These are phyloP conservation scores for Pythium periplocum DNA, from an alignment of 352 stramenopile genomes.

Conservation along the genomic window DNA sequence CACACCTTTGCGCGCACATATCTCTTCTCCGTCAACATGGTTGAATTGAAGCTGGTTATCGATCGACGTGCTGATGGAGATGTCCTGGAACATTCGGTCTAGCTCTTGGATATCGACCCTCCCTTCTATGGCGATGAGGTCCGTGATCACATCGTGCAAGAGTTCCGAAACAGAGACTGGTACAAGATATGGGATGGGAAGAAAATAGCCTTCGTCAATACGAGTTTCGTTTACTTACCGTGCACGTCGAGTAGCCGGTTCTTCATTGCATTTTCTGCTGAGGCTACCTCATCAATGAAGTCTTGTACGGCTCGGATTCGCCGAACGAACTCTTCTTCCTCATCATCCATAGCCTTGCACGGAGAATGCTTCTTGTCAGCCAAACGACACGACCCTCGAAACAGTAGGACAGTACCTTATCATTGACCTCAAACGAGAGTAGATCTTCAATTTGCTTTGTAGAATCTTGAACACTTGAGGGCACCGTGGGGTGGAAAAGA, in stretches of 20 bases:
- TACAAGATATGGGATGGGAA: neutral
- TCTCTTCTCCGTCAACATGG: too few species aligned
- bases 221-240: neutral
- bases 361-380: too few species aligned
- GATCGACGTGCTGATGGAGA: too few species aligned
- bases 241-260: neutral
- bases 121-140: slow-evolving; percentile 7
- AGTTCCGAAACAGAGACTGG: slow-evolving; percentile 9
- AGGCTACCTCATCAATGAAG: slow-evolving; percentile 10
- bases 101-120: neutral
- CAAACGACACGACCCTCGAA: too few species aligned
- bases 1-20: too few species aligned
- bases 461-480: too few species aligned
- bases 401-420: too few species aligned
- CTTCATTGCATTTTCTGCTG: neutral
- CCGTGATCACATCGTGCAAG: slow-evolving; percentile 9
- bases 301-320: slow-evolving; percentile 6
- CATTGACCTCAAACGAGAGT: too few species aligned
- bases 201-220: neutral
- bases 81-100: too few species aligned
- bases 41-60: too few species aligned
- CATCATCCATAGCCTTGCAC: neutral
- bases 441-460: too few species aligned
- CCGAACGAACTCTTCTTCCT: slow-evolving; percentile 8
- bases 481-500: too few species aligned